These are phyloP conservation scores for Brassica cretica DNA, from an alignment of 345 rosid species.

Conservation along the genomic window DNA sequence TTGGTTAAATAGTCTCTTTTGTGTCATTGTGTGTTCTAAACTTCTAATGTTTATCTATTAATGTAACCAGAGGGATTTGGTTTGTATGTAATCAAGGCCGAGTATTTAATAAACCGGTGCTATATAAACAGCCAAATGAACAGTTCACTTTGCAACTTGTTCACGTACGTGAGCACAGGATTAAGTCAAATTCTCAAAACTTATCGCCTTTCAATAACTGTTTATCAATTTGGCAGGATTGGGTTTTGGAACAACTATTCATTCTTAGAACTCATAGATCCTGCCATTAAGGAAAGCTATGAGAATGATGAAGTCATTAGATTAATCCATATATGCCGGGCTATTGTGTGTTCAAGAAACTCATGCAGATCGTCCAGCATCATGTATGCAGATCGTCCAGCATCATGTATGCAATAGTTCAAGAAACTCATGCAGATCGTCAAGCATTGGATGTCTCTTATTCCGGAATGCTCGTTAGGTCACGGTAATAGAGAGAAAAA, in stretches of 20 bases:
- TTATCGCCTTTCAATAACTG: neutral
- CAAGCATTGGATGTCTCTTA: too few species aligned
- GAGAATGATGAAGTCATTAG: slow-evolving; percentile 6
- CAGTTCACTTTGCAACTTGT: too few species aligned
- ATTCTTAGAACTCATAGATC: slow-evolving; percentile 21
- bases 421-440: too few species aligned
- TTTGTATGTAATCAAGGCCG: too few species aligned
- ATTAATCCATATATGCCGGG: slow-evolving; percentile 28
- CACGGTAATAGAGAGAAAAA: too few species aligned
- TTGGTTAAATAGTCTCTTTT: neutral
- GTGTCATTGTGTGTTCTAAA: neutral
- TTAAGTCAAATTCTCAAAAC: too few species aligned
- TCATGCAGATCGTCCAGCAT: slow-evolving; percentile 41
- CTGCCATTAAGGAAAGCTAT: neutral
- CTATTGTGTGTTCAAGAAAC: slow-evolving; percentile 25
- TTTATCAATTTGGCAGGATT: neutral
- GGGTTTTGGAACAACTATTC: slow-evolving; percentile 15
- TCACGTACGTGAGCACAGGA: too few species aligned
- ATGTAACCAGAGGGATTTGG: neutral
- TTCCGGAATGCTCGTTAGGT: too few species aligned
- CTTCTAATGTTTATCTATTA: neutral
- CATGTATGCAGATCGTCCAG: slow-evolving; percentile 26
- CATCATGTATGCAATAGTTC: too few species aligned
- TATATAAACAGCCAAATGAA: too few species aligned
- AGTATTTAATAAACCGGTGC: too few species aligned